Evolutionary conservation across 169 alveolate species (phyloP).

Genomic region (Ichthyophthirius multifiliis): DNA sequence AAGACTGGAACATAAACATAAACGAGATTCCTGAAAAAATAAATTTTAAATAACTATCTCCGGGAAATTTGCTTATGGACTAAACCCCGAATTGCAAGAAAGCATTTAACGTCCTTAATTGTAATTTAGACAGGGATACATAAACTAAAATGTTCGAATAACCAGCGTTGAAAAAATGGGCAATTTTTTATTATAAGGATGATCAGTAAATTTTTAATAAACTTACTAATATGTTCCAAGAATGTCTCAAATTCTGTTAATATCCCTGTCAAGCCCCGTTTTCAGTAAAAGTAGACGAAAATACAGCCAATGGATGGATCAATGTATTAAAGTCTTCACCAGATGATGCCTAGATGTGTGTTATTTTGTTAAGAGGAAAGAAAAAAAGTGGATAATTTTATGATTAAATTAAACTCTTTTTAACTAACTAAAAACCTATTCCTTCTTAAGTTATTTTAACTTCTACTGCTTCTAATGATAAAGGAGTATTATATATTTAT

Average conservation of each 20-base stretch:
- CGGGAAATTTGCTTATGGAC: slow-evolving; percentile 56
- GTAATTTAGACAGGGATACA: slow-evolving; percentile 47
- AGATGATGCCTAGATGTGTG: slow-evolving; percentile 10
- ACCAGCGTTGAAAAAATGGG: slow-evolving; percentile 57
- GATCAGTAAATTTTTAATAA: slow-evolving; percentile 46
- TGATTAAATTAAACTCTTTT: slow-evolving; percentile 44
- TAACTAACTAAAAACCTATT: slow-evolving; percentile 39
- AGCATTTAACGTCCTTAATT: neutral
- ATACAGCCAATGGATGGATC: slow-evolving; percentile 44
- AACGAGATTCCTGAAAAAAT: slow-evolving; percentile 28
- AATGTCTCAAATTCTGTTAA: slow-evolving; percentile 30
- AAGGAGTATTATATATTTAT: neutral
- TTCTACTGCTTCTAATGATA: slow-evolving; percentile 43
- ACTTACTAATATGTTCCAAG: slow-evolving; percentile 40
- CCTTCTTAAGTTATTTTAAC: slow-evolving; percentile 58
- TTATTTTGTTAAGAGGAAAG: slow-evolving; percentile 53
- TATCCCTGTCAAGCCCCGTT: slow-evolving; percentile 54
- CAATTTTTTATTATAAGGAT: slow-evolving; percentile 50
- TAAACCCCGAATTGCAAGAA: slow-evolving; percentile 2
- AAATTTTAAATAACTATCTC: slow-evolving; percentile 29
- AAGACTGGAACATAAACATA: slow-evolving; percentile 49
- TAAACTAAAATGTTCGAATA: slow-evolving; percentile 45
- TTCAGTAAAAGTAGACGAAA: slow-evolving; percentile 13
- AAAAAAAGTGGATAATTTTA: slow-evolving; percentile 55
- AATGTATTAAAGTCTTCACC: neutral